phyloP scores from a whole-genome alignment of 768 basidiomycete species.

The Myochromella boudieri region DNA sequence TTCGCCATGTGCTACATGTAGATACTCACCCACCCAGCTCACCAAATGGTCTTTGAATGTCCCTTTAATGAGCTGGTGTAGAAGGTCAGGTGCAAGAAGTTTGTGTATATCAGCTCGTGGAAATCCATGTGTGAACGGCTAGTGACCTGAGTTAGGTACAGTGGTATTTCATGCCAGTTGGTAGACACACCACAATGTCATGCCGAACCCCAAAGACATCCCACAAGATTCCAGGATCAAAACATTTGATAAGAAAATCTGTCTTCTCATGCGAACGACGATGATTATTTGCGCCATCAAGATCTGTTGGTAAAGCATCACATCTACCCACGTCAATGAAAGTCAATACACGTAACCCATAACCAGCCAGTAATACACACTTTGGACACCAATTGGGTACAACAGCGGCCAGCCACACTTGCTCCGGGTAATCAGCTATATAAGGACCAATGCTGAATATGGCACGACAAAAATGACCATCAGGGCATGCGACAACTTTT shows the following conservation, averaged over 20 bases:
- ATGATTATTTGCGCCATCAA: conserved; percentile 17
- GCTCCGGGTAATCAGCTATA: conserved; percentile 39
- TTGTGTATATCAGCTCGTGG: conserved; percentile 18
- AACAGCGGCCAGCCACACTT: conserved; percentile 28
- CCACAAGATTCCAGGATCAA: conserved; percentile 20
- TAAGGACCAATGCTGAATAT: conserved; percentile 32
- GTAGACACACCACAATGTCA: conserved; percentile 25
- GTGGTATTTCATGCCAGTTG: conserved; percentile 5
- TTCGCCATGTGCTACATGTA: conserved; percentile 20
- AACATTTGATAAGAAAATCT: conserved; percentile 15
- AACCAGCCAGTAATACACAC: conserved; percentile 14
- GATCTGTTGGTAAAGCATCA: conserved; percentile 9
- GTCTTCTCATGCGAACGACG: conserved; percentile 16
- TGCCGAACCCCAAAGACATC: conserved; percentile 22
- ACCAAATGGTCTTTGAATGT: conserved; percentile 38
- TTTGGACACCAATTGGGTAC: conserved; percentile 33
- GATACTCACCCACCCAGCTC: conserved; percentile 31
- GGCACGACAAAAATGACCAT: conserved; percentile 28
- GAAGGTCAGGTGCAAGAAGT: conserved; percentile 22
- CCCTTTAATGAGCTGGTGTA: conserved; percentile 32
- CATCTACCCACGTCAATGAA: conserved; percentile 18
- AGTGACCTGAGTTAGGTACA: not conserved
- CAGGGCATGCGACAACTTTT: conserved; percentile 24
- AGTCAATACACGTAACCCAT: conserved; percentile 11
- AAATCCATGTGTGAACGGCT: conserved; percentile 11